Evolutionary conservation across 2,329 filamentous ascomycete genomes (phyloP).

Genomic region (Colletotrichum shisoi): DNA sequence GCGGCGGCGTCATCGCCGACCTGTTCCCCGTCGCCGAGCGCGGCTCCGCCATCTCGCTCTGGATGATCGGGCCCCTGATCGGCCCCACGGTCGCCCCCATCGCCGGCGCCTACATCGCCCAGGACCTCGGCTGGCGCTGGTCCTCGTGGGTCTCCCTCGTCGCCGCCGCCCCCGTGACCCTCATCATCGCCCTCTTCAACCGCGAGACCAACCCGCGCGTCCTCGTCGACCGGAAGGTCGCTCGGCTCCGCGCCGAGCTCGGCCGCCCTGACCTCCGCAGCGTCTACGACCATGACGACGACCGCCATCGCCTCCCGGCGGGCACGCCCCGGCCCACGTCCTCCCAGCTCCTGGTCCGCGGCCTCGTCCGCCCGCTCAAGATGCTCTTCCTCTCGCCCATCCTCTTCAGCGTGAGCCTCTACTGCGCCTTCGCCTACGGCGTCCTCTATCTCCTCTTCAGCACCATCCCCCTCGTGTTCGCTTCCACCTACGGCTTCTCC

Average conservation of each 20-base stretch:
- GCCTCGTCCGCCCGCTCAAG: slow-evolving; percentile 61
- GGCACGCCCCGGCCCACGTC: slow-evolving; percentile 46
- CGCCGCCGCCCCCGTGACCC: slow-evolving; percentile 48
- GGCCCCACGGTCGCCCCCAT: slow-evolving; percentile 58
- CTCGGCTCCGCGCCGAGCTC: slow-evolving; percentile 55
- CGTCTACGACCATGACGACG: slow-evolving; percentile 33
- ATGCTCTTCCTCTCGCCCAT: slow-evolving; percentile 60
- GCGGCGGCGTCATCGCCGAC: slow-evolving; percentile 64
- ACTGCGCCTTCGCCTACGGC: slow-evolving; percentile 62
- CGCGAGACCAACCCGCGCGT: slow-evolving; percentile 59
- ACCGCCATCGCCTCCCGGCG: slow-evolving; percentile 40
- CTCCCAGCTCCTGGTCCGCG: slow-evolving; percentile 48
- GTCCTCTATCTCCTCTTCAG: slow-evolving; percentile 64
- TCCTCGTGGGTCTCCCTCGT: slow-evolving; percentile 63
- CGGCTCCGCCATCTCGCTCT: slow-evolving; percentile 59
- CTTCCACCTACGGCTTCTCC: slow-evolving; percentile 56
- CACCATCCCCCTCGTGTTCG: slow-evolving; percentile 61
- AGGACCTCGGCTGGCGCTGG: slow-evolving; percentile 62
- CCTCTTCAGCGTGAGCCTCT: slow-evolving; percentile 56
- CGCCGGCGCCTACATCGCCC: slow-evolving; percentile 59
- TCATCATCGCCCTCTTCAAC: slow-evolving; percentile 53
- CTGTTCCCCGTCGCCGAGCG: slow-evolving; percentile 59
- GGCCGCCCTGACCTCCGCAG: slow-evolving; percentile 51
- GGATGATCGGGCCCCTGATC: slow-evolving; percentile 55
- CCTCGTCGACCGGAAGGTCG: slow-evolving; percentile 60